phyloP scores from a whole-genome alignment of 139 green algal species.

The Micractinium conductrix region DNA sequence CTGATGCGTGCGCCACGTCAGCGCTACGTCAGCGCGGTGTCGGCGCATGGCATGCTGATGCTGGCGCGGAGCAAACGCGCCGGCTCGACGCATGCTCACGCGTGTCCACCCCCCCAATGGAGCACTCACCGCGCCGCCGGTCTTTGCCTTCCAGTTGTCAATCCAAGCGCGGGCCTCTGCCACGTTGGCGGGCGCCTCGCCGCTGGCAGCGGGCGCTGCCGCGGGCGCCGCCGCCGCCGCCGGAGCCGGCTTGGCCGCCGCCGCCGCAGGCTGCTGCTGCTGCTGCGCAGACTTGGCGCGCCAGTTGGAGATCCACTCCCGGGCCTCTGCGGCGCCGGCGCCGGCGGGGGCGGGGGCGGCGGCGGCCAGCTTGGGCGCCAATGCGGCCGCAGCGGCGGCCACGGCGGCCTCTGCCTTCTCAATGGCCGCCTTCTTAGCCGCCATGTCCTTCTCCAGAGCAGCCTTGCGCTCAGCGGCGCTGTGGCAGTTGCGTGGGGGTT shows the following conservation, averaged over 20 bases:
- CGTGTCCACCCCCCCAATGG: no score
- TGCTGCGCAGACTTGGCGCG: neutral
- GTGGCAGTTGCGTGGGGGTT: no score
- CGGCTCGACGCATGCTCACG: no score
- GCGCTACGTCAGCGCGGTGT: no score
- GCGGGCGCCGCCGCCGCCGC: no score
- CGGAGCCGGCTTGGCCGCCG: neutral
- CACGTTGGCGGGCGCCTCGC: constrained; percentile 33
- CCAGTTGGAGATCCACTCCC: neutral
- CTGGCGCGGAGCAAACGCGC: no score
- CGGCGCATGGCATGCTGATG: no score
- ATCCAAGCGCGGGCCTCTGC: constrained; percentile 59
- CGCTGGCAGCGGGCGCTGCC: no score
- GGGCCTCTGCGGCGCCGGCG: neutral
- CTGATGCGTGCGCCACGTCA: no score
- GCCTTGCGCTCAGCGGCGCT: constrained; percentile 9
- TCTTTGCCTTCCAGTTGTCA: constrained; percentile 39
- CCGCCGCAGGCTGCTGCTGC: neutral
- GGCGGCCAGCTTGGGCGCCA: constrained; percentile 34
- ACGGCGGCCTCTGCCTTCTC: constrained; percentile 27
- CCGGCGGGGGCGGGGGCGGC: neutral
- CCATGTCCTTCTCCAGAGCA: constrained; percentile 20
- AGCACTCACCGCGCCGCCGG: no score
- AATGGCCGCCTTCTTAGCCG: constrained; percentile 36
- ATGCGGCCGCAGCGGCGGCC: constrained; percentile 17